Percentiles rank a stretch among this genome's conserved stretches.
Conservation (phyloP, 352 stramenopile genomes). For the Thalassiosira livingstoniorum region DNA sequence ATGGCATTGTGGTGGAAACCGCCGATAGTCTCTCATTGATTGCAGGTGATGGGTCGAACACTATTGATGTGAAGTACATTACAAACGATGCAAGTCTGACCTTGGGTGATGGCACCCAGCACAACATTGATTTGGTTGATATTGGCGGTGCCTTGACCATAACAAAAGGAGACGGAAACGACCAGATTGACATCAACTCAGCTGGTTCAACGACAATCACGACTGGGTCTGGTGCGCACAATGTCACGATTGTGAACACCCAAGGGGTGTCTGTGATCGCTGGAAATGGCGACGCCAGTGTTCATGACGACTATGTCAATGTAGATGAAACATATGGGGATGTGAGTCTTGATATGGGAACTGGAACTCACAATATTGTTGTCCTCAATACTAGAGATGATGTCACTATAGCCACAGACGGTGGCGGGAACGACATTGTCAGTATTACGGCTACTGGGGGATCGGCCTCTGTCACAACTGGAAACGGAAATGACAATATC, state of each 20-base stretch:
- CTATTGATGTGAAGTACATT: background rate
- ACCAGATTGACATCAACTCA: no score
- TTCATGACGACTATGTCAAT: background rate
- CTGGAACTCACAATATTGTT: background rate
- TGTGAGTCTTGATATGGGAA: background rate
- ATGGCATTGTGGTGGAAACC: no score
- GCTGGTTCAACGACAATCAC: background rate
- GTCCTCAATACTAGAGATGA: background rate
- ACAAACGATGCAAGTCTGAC: background rate
- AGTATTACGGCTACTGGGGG: background rate
- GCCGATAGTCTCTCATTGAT: background rate
- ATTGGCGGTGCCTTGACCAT: background rate
- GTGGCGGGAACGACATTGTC: background rate
- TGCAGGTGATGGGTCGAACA: conserved; percentile 7
- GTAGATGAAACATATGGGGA: conserved; percentile 12
- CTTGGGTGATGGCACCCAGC: background rate
- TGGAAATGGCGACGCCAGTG: background rate
- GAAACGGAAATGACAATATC: conserved; percentile 19
- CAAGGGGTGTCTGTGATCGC: background rate
- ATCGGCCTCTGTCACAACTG: background rate
- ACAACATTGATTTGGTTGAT: background rate
- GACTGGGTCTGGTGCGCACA: background rate
- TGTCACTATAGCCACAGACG: background rate
- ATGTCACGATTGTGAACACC: background rate
- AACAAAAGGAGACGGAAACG: background rate